Conservation (phyloP, 805 yeast species). For the Zygoascus biomembranicola region DNA sequence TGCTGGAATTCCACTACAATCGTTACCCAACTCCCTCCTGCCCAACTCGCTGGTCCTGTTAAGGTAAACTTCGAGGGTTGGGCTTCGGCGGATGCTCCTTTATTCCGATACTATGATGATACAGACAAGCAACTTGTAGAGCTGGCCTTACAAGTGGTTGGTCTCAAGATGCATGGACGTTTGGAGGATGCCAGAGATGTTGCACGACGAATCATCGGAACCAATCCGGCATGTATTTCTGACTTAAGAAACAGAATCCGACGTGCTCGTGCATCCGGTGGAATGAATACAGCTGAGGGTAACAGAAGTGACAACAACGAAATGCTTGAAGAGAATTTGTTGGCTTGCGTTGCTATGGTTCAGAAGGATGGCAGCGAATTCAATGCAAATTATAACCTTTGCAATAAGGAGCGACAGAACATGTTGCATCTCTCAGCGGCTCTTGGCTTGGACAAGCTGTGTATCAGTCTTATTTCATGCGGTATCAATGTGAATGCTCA, state of each 20-base stretch:
- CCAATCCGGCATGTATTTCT: constrained; percentile 23
- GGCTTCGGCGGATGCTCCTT: constrained; percentile 37
- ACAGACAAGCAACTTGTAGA: constrained; percentile 92
- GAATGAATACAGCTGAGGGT: constrained; percentile 10
- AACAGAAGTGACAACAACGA: constrained; percentile 6
- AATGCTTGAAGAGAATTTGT: constrained; percentile 19
- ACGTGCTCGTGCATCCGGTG: constrained; percentile 20
- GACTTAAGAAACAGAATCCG: background rate
- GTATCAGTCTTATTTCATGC: constrained; percentile 52
- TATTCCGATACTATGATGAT: constrained; percentile 90
- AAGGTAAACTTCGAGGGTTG: constrained; percentile 68
- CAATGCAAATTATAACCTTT: constrained; percentile 66
- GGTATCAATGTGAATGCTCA: constrained; percentile 52
- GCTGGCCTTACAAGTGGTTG: constrained; percentile 91
- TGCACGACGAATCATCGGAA: constrained; percentile 83
- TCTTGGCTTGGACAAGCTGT: constrained; percentile 59
- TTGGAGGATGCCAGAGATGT: constrained; percentile 91
- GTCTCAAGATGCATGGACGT: constrained; percentile 92
- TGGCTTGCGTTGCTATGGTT: constrained; percentile 21
- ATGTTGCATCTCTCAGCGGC: constrained; percentile 78
- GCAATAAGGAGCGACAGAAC: constrained; percentile 79
- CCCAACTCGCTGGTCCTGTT: constrained; percentile 83
- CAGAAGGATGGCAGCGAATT: constrained; percentile 20
- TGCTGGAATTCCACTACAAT: constrained; percentile 95
- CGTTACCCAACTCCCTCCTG: constrained; percentile 90